Conservation (phyloP, 768 basidiomycete genomes). For the Tulasnella sp. region DNA sequence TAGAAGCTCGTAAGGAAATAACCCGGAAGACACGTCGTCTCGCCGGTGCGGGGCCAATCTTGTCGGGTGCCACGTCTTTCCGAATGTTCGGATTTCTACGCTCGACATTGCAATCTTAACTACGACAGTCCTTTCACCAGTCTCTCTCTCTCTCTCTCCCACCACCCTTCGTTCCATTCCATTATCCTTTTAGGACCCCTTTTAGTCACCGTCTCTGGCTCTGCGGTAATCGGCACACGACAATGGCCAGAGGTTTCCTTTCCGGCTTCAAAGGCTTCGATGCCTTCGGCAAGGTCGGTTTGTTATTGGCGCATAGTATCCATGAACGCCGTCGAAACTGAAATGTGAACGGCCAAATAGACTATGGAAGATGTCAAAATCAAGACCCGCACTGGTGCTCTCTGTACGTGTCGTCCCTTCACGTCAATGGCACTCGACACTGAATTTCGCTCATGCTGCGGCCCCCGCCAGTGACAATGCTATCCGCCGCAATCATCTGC, state of each 20-base stretch:
- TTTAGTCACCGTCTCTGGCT: background rate
- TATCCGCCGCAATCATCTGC: conserved; percentile 87
- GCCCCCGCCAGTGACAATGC: conserved; percentile 63
- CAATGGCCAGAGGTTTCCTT: conserved; percentile 35
- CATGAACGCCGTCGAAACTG: background rate
- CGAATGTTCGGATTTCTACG: conserved; percentile 8
- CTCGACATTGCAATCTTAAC: conserved; percentile 1
- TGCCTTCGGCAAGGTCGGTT: conserved; percentile 93
- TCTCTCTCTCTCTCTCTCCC: background rate
- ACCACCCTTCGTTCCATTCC: background rate
- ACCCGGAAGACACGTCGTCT: background rate
- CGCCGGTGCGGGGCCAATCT: background rate
- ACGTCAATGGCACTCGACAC: conserved; percentile 5
- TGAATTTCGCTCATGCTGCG: conserved; percentile 17
- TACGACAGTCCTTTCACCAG: background rate
- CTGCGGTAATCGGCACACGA: conserved; percentile 7
- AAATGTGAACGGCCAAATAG: conserved; percentile 37
- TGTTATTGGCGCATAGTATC: background rate
- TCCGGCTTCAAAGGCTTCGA: conserved; percentile 74
- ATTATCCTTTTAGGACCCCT: background rate
- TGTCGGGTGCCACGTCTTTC: background rate
- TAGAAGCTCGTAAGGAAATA: background rate
- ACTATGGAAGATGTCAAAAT: conserved; percentile 99
- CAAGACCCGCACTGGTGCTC: conserved; percentile 89
- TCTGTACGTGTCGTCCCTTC: conserved; percentile 49